Evolutionary conservation across 2,329 filamentous ascomycete species (phyloP).

Genomic region (Hypomyces rosellus): DNA sequence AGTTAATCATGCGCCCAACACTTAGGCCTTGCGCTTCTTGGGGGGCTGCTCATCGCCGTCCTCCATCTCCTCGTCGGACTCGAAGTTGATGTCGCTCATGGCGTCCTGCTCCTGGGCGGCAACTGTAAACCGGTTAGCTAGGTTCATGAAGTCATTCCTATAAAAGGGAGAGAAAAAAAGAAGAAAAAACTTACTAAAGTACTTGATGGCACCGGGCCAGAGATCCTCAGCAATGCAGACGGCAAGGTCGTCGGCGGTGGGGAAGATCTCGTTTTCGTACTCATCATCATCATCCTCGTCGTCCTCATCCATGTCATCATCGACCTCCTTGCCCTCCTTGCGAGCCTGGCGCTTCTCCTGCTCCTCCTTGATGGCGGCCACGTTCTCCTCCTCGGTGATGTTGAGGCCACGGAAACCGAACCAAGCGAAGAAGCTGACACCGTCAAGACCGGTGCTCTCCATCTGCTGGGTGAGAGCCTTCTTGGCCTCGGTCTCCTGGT

Average conservation of each 20-base stretch:
- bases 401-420: constrained; percentile 72
- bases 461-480: constrained; percentile 49
- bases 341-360: constrained; percentile 38
- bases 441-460: constrained; percentile 55
- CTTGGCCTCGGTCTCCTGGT: constrained; percentile 40
- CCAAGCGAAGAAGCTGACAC: constrained; percentile 78
- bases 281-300: constrained; percentile 60
- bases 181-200: constrained; percentile 65
- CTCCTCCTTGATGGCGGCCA: constrained; percentile 13
- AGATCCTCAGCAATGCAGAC: constrained; percentile 78
- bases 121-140: constrained; percentile 17
- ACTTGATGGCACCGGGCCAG: constrained; percentile 81
- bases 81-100: constrained; percentile 64
- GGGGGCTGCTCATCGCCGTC: constrained; percentile 37
- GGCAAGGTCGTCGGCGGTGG: constrained; percentile 78
- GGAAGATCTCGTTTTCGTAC: constrained; percentile 75
- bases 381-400: constrained; percentile 56
- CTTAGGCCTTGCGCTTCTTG: constrained; percentile 39
- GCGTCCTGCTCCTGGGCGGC: constrained; percentile 61
- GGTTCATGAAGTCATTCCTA: not conserved
- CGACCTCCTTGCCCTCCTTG: constrained; percentile 45
- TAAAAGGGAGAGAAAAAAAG: no score
- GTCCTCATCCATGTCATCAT: constrained; percentile 33
- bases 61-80: constrained; percentile 53
- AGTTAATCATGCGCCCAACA: not conserved